These are phyloP conservation scores for Suillus occidentalis DNA, from an alignment of 768 basidiomycete species.

Conservation along the genomic window DNA sequence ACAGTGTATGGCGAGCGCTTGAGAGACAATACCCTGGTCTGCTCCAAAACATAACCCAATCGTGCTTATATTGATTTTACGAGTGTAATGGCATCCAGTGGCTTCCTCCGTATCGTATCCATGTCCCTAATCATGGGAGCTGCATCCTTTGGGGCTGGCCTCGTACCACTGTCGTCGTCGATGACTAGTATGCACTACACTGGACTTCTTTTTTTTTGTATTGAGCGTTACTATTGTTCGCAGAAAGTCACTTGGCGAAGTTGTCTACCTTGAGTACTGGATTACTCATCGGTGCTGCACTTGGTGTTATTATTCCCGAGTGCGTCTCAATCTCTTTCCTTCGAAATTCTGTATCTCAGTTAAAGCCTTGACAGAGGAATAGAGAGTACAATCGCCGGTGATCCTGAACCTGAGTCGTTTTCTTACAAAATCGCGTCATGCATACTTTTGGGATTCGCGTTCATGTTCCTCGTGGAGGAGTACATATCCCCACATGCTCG, in stretches of 20 bases:
- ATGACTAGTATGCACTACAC: constrained; percentile 54
- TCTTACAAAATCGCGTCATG: constrained; percentile 59
- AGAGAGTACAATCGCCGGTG: constrained; percentile 51
- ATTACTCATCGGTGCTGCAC: constrained; percentile 82
- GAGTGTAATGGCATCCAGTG: constrained; percentile 22
- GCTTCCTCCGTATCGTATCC: constrained; percentile 21
- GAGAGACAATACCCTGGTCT: neutral
- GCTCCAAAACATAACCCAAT: neutral
- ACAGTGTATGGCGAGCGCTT: neutral
- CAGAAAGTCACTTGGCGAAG: constrained; percentile 44
- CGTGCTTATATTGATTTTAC: neutral
- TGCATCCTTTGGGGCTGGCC: constrained; percentile 67
- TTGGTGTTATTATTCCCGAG: constrained; percentile 94
- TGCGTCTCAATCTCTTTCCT: constrained; percentile 41
- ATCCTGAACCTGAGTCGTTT: constrained; percentile 41
- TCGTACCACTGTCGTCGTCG: constrained; percentile 71
- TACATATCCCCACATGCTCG: constrained; percentile 54
- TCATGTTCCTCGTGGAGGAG: constrained; percentile 67
- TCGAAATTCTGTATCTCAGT: neutral
- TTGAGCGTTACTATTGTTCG: constrained; percentile 38
- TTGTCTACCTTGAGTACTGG: constrained; percentile 73
- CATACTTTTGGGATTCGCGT: constrained; percentile 57
- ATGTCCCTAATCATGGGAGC: constrained; percentile 65
- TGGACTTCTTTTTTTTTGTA: neutral
- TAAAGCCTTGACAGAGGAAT: constrained; percentile 55